These are phyloP conservation scores for Sporothrix humicola DNA, from an alignment of 2,329 filamentous ascomycete genomes.

Conservation along the genomic window DNA sequence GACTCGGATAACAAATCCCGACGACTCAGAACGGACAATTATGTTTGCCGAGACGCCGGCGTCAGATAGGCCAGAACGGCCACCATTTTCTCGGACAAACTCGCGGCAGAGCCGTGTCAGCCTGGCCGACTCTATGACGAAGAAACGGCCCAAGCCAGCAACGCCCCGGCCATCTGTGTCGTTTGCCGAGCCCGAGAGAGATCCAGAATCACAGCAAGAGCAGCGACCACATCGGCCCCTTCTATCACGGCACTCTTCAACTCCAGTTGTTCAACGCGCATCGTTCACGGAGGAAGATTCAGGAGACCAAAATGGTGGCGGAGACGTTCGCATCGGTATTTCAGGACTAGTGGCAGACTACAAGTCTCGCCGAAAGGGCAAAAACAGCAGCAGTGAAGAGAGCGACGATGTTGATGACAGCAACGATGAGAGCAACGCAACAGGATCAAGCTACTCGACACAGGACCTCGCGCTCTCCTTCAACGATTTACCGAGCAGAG, in stretches of 20 bases:
- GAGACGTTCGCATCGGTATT: slow-evolving; percentile 52
- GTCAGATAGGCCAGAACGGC: slow-evolving; percentile 46
- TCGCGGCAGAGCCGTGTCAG: slow-evolving; percentile 50
- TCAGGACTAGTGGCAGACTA: slow-evolving; percentile 53
- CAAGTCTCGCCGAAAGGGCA: slow-evolving; percentile 35
- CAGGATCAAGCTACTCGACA: slow-evolving; percentile 36
- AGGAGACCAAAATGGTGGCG: slow-evolving; percentile 10
- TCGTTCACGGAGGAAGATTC: background rate
- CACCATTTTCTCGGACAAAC: slow-evolving; percentile 51
- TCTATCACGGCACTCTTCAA: slow-evolving; percentile 32
- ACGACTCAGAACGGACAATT: slow-evolving; percentile 70
- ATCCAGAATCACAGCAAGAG: slow-evolving; percentile 50
- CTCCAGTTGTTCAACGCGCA: slow-evolving; percentile 26
- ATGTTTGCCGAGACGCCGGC: slow-evolving; percentile 68
- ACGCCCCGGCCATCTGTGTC: slow-evolving; percentile 53
- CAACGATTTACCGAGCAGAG: slow-evolving; percentile 82
- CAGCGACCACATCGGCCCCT: slow-evolving; percentile 30
- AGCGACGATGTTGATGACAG: background rate
- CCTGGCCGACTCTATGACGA: slow-evolving; percentile 55
- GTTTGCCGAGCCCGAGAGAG: slow-evolving; percentile 57
- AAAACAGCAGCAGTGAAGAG: background rate
- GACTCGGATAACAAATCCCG: slow-evolving; percentile 68
- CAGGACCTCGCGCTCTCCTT: slow-evolving; percentile 70
- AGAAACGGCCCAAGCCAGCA: slow-evolving; percentile 27
- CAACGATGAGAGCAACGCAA: slow-evolving; percentile 9